Conservation (phyloP, 305 asterid genomes). For the Rubia peregrina region DNA sequence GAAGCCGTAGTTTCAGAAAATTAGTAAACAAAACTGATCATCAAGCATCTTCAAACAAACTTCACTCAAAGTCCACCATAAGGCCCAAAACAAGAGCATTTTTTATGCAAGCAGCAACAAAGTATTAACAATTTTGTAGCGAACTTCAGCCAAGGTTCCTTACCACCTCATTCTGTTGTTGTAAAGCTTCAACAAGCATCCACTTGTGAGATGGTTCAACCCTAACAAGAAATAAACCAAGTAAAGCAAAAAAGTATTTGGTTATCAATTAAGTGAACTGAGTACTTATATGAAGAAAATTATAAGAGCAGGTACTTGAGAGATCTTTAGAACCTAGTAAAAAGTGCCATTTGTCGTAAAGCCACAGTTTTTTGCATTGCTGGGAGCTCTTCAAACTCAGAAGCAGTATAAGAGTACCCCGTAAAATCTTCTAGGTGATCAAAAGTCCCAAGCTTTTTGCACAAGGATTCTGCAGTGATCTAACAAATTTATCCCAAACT, state of each 20-base stretch:
- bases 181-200: constrained; percentile 98
- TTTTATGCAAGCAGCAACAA: not conserved
- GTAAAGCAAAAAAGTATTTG: not conserved
- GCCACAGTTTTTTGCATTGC: constrained; percentile 82
- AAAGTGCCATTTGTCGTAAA: constrained; percentile 80
- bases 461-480: constrained; percentile 94
- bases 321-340: constrained; percentile 50
- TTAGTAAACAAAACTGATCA: not conserved
- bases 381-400: constrained; percentile 93
- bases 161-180: constrained; percentile 97
- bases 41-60: not conserved
- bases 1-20: not conserved
- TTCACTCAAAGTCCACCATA: not conserved
- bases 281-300: not conserved
- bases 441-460: constrained; percentile 79
- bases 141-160: constrained; percentile 10
- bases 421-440: constrained; percentile 76
- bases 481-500: constrained; percentile 26
- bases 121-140: not conserved
- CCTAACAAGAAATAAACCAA: constrained; percentile 39
- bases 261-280: not conserved
- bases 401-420: constrained; percentile 89
- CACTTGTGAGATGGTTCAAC: constrained; percentile 99
- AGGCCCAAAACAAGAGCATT: not conserved
- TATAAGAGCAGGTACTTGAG: constrained; percentile 4